phyloP scores from a whole-genome alignment of 2,329 filamentous ascomycete genomes.

The Trichoderma guizhouense region DNA sequence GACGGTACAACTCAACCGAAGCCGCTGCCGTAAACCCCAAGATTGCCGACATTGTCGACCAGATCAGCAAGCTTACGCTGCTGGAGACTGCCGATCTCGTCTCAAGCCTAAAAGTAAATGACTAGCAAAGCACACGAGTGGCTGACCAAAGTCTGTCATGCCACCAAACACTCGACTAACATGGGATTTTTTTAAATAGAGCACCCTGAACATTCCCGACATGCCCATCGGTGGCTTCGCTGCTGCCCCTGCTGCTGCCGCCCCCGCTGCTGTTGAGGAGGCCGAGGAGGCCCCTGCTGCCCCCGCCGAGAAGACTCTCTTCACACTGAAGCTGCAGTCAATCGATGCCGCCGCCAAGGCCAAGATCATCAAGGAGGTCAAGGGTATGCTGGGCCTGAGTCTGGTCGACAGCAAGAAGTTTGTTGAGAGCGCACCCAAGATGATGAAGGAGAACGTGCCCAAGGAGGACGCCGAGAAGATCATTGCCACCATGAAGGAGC shows the following conservation, averaged over 20 bases:
- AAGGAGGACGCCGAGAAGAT: constrained; percentile 99
- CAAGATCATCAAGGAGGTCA: constrained; percentile 99
- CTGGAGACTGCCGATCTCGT: constrained; percentile 97
- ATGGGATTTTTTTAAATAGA: constrained; percentile 47
- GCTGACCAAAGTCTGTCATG: background rate
- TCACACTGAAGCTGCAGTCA: constrained; percentile 89
- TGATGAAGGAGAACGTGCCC: constrained; percentile 97
- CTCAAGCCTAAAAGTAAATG: constrained; percentile 79
- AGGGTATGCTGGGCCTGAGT: constrained; percentile 88
- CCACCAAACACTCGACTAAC: background rate
- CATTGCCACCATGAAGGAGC: constrained; percentile 85
- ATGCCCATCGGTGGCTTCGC: constrained; percentile 91
- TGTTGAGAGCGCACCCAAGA: constrained; percentile 95
- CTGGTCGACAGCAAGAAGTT: constrained; percentile 99
- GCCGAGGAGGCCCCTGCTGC: constrained; percentile 85
- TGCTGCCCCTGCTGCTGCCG: constrained; percentile 57
- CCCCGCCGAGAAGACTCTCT: constrained; percentile 93
- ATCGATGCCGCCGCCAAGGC: constrained; percentile 89
- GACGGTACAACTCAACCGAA: constrained; percentile 88
- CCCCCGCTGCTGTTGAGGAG: constrained; percentile 66
- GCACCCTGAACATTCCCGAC: constrained; percentile 94
- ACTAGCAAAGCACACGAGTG: constrained; percentile 24
- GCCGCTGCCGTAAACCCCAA: constrained; percentile 73
- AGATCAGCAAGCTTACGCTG: constrained; percentile 97
- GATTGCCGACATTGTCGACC: constrained; percentile 91